phyloP scores from a whole-genome alignment of 768 basidiomycete genomes.

The Suillus tomentosus region DNA sequence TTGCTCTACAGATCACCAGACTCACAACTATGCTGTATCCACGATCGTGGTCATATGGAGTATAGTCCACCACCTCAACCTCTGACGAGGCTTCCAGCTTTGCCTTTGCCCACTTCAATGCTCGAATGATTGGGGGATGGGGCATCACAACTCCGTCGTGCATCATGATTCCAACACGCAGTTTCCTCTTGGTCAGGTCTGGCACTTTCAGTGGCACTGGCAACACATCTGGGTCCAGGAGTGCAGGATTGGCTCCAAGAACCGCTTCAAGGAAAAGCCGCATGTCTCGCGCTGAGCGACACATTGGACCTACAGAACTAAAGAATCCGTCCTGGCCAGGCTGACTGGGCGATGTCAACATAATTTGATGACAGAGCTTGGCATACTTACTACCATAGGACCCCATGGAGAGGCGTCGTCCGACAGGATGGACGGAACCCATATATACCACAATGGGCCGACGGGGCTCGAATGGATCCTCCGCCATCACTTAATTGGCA shows the following conservation, averaged over 20 bases:
- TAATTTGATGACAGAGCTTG: neutral
- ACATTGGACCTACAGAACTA: constrained; percentile 38
- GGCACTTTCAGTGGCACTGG: constrained; percentile 30
- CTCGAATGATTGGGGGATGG: constrained; percentile 44
- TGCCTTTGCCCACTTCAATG: constrained; percentile 37
- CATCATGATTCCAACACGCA: constrained; percentile 36
- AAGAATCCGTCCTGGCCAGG: constrained; percentile 35
- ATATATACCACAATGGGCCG: constrained; percentile 40
- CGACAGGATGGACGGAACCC: constrained; percentile 41
- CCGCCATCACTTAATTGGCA: constrained; percentile 30
- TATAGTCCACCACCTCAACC: constrained; percentile 40
- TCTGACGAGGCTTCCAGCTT: constrained; percentile 36
- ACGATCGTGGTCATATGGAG: constrained; percentile 37
- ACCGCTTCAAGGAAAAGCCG: constrained; percentile 14
- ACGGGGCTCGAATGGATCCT: constrained; percentile 42
- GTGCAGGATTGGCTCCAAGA: constrained; percentile 42
- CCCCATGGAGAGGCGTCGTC: constrained; percentile 27
- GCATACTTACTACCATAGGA: constrained; percentile 24
- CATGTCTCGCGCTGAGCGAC: constrained; percentile 26
- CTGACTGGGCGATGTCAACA: constrained; percentile 23
- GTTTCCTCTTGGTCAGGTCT: constrained; percentile 29
- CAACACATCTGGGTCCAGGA: constrained; percentile 37
- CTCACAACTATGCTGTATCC: constrained; percentile 38
- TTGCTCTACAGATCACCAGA: neutral
- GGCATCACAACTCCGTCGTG: constrained; percentile 41